Evolutionary conservation across 1,284 basidiomycete genomes (phyloP).

Genomic region (Pisolithus thermaeus): DNA sequence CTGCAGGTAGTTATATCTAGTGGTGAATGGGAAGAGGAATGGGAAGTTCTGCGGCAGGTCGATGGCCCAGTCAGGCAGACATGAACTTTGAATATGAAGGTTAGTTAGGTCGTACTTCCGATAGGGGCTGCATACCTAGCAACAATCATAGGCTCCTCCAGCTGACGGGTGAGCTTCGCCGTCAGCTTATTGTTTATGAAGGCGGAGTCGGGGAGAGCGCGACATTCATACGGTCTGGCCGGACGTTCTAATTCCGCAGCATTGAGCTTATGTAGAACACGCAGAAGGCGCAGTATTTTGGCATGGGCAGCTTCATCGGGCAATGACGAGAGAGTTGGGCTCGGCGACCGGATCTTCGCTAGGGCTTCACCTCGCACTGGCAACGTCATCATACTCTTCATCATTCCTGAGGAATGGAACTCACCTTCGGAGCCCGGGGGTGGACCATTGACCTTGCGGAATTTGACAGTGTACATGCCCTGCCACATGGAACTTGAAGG

Average conservation of each 20-base stretch:
- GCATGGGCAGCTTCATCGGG: constrained; percentile 81
- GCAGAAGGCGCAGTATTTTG: constrained; percentile 86
- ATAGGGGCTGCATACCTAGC: constrained; percentile 60
- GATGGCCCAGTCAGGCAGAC: constrained; percentile 93
- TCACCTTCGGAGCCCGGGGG: constrained; percentile 56
- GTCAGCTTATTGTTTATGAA: constrained; percentile 99
- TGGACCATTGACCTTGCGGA: constrained; percentile 88
- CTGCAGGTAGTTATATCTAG: constrained; percentile 94
- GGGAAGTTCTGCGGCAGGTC: constrained; percentile 94
- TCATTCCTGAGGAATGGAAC: constrained; percentile 12
- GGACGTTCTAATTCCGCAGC: constrained; percentile 57
- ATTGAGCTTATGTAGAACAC: constrained; percentile 81
- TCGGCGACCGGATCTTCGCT: constrained; percentile 54
- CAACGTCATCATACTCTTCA: constrained; percentile 10
- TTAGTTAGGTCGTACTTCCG: constrained; percentile 1
- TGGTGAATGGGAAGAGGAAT: constrained; percentile 98
- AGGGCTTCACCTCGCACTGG: constrained; percentile 32
- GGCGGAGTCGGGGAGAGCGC: constrained; percentile 64
- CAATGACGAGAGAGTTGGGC: constrained; percentile 68
- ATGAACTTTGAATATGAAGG: constrained; percentile 52
- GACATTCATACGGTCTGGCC: constrained; percentile 42
- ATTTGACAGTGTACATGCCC: constrained; percentile 86
- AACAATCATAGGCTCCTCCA: constrained; percentile 98
- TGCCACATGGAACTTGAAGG: constrained; percentile 80
- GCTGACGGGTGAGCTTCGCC: constrained; percentile 94